phyloP scores from a whole-genome alignment of 1,284 basidiomycete species.

The Agroathelia rolfsii region DNA sequence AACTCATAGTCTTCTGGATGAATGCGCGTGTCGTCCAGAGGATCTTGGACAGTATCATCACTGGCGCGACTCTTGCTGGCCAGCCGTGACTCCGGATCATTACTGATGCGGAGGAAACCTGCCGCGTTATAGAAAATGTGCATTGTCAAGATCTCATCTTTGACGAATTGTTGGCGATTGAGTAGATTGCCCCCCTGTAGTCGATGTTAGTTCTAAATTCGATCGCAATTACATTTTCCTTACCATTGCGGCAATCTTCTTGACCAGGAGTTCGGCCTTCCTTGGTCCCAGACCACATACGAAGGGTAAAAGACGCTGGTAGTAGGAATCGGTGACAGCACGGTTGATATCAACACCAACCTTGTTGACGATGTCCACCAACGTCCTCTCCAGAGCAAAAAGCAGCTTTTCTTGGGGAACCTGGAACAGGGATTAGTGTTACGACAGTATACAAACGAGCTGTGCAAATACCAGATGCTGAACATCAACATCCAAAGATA shows the following conservation, averaged over 20 bases:
- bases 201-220: constrained; percentile 11
- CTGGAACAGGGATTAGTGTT: constrained; percentile 30
- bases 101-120: constrained; percentile 82
- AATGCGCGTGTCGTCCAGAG: constrained; percentile 91
- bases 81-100: constrained; percentile 52
- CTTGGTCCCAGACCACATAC: constrained; percentile 92
- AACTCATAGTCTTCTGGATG: constrained; percentile 98
- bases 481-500: constrained; percentile 75
- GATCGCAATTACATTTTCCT: constrained; percentile 16
- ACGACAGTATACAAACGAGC: constrained; percentile 4
- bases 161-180: constrained; percentile 82
- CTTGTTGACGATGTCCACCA: constrained; percentile 86
- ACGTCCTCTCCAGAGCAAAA: constrained; percentile 72
- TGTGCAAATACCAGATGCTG: constrained; percentile 66
- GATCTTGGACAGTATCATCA: constrained; percentile 73
- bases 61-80: constrained; percentile 61
- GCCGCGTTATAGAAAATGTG: constrained; percentile 87
- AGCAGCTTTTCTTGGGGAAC: constrained; percentile 81
- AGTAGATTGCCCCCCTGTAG: constrained; percentile 73
- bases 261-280: constrained; percentile 82
- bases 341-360: constrained; percentile 96
- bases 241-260: constrained; percentile 72
- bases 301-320: constrained; percentile 81
- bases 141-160: constrained; percentile 68
- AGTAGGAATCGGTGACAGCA: constrained; percentile 80